Base-by-base conservation (phyloP, 2,329 filamentous ascomycete genomes). In the Fusarium pilosicola region DNA sequence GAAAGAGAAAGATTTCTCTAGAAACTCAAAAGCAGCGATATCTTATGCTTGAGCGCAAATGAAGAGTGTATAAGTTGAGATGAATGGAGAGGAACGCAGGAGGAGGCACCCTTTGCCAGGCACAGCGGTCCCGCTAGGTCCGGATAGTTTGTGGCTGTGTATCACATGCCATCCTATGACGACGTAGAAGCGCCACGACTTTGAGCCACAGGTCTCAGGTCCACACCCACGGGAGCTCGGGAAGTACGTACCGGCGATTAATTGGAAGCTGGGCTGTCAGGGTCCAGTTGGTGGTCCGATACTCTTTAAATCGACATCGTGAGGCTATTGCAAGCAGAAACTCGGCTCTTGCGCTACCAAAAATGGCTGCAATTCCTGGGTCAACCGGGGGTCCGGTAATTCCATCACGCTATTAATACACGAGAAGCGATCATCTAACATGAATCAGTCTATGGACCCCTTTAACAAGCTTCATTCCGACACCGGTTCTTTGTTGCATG, bases 401-500 rank as follows among this genome's bases (percentile, higher is more conserved):
- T 68, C 30, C 58, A 38, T 74, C 54, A 12, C 12, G 28, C 28
- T 11, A n/a, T 58, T 24, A 20, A 38, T 30, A 13, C n/a, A 45
- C 17, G 2, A 18, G 12, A 22, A 74, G 56, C 12, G 65, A 59
- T 77, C 77, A 45, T 76, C 72, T 78, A 59, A 77, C 62, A 36
- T 46, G 24, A 74, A 32, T 39, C 71, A 85, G 83, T 73, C 78
- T 62, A 75, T 79, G 68, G 81, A 82, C 65, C 78, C 81, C 62
- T 79, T 85, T 58, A 79, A 79, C 77, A 85, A 84, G 78, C 82
- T 86, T 55, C 79, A 82, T 68, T 76, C 81, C 61, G 81, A 83
- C 67, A 75, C 83, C 39, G 79, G 82, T 58, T 74, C 81, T 28
- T 76, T 86, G 63, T 80, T 83, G 52, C 77, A 78, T 41, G 82